A percentile compares a stretch with the other conserved stretches of the same genome.
Evolutionary conservation across 176 grass and related monocot species (phyloP).

Genomic region (Zea luxurians): DNA sequence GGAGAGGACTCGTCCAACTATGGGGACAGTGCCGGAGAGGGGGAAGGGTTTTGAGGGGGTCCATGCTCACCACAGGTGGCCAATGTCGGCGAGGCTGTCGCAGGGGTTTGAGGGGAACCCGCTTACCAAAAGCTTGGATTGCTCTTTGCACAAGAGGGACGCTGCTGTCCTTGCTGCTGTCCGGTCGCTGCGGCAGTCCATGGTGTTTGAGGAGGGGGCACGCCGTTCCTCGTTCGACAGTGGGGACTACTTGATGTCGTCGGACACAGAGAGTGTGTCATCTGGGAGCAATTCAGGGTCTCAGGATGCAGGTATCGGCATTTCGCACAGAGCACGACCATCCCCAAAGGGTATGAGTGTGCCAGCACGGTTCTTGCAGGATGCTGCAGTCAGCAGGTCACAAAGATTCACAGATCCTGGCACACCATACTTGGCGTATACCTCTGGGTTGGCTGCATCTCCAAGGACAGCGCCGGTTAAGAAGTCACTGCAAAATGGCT

Average conservation of each 20-base stretch:
- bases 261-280: conserved; percentile 79
- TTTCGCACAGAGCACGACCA: conserved; percentile 28
- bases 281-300: conserved; percentile 82
- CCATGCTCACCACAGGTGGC: conserved; percentile 58
- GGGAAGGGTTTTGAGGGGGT: conserved; percentile 40
- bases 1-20: conserved; percentile 44
- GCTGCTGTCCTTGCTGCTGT: conserved; percentile 61
- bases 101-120: conserved; percentile 58
- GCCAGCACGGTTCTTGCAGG: conserved; percentile 62
- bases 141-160: conserved; percentile 64
- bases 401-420: conserved; percentile 50
- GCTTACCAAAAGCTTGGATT: conserved; percentile 82
- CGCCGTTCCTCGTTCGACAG: conserved; percentile 53
- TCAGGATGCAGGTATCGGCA: conserved; percentile 46
- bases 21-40: conserved; percentile 46
- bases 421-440: conserved; percentile 41
- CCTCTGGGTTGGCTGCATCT: conserved; percentile 36
- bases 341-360: conserved; percentile 55
- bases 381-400: conserved; percentile 46
- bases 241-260: conserved; percentile 62
- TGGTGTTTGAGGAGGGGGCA: conserved; percentile 58
- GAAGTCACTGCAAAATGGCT: conserved; percentile 56
- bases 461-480: conserved; percentile 55
- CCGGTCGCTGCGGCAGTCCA: conserved; percentile 66
- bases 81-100: conserved; percentile 52